These are phyloP conservation scores for Penicillium sp. DNA, from an alignment of 2,329 filamentous ascomycete species.

Conservation along the genomic window DNA sequence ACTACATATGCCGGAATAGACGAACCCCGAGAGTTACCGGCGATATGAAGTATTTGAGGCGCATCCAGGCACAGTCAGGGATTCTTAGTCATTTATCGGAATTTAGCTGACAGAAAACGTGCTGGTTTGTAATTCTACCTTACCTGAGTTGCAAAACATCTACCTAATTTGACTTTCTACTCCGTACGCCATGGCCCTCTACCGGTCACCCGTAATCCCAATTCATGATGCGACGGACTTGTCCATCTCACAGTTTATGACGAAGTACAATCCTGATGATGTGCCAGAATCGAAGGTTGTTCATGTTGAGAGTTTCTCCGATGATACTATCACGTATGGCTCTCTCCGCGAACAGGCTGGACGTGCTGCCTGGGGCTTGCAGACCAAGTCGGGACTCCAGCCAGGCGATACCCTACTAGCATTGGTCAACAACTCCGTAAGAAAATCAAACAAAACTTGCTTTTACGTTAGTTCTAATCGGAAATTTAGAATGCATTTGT, in stretches of 20 bases:
- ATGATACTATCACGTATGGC: constrained; percentile 25
- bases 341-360: constrained; percentile 24
- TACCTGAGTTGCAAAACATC: no score
- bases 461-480: background rate
- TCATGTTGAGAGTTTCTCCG: constrained; percentile 26
- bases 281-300: constrained; percentile 24
- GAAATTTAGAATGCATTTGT: constrained; percentile 24
- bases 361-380: constrained; percentile 25
- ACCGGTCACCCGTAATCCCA: constrained; percentile 5
- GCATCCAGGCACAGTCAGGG: background rate
- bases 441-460: background rate
- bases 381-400: constrained; percentile 17
- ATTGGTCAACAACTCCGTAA: constrained; percentile 25
- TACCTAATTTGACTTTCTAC: background rate
- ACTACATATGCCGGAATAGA: background rate
- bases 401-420: constrained; percentile 22
- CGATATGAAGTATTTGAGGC: background rate
- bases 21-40: background rate
- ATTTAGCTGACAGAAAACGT: background rate
- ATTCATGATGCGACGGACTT: constrained; percentile 14
- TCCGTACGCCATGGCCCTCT: constrained; percentile 1
- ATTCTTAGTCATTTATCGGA: background rate
- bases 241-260: constrained; percentile 27
- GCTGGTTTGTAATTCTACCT: background rate
- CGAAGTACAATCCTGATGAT: constrained; percentile 26